Conservation (phyloP, 768 basidiomycete genomes). For the Pilatotrama ljubarskyi region DNA sequence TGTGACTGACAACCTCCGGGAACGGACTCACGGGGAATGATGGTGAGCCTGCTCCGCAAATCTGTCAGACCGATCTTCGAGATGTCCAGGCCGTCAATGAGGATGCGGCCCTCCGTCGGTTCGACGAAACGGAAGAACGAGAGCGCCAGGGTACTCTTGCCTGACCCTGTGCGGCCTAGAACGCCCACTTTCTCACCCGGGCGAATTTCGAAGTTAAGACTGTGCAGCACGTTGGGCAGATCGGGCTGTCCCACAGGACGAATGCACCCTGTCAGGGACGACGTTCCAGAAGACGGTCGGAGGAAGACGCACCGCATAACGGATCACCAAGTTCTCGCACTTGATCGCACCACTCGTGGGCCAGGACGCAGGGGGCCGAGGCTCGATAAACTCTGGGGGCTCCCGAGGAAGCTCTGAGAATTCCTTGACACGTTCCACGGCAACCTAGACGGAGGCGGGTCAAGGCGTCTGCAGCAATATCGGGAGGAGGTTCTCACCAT, state of each 20-base stretch:
- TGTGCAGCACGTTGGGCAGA: slow-evolving; percentile 82
- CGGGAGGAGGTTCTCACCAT: slow-evolving; percentile 56
- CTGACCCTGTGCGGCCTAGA: slow-evolving; percentile 63
- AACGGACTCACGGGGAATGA: slow-evolving; percentile 64
- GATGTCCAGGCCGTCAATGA: slow-evolving; percentile 80
- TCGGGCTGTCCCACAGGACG: slow-evolving; percentile 56
- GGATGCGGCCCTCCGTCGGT: slow-evolving; percentile 70
- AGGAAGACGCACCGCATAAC: slow-evolving; percentile 63
- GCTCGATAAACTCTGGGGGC: slow-evolving; percentile 82
- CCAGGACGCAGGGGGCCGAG: slow-evolving; percentile 80
- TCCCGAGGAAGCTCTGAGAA: slow-evolving; percentile 80
- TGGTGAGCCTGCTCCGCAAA: slow-evolving; percentile 73
- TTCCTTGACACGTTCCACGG: slow-evolving; percentile 88
- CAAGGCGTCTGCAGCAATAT: neutral
- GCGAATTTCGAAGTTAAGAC: slow-evolving; percentile 68
- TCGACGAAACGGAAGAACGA: slow-evolving; percentile 93
- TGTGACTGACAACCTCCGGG: neutral
- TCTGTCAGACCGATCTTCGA: slow-evolving; percentile 79
- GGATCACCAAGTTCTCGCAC: slow-evolving; percentile 74
- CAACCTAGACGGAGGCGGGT: slow-evolving; percentile 50
- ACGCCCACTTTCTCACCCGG: slow-evolving; percentile 84
- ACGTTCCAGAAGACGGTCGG: slow-evolving; percentile 8
- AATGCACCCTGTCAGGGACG: slow-evolving; percentile 4
- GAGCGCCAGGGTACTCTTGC: slow-evolving; percentile 80
- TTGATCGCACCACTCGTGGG: slow-evolving; percentile 68